Conservation (phyloP, 495 filamentous ascomycete genomes). For the Tuber borchii region DNA sequence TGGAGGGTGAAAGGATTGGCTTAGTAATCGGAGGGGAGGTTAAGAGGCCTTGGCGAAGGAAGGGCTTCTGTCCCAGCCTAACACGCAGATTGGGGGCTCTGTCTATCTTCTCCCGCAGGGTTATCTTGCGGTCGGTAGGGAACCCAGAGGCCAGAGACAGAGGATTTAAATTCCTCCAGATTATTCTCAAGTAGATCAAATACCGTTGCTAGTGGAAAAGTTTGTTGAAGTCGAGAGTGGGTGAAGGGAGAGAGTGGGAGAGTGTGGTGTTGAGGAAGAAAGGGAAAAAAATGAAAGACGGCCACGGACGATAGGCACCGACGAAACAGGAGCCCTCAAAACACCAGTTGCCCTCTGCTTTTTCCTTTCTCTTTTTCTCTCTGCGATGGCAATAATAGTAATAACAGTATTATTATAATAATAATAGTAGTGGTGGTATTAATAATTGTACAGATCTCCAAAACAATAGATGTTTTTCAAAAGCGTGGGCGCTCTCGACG, state of each 20-base stretch:
- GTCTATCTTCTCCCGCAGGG: background rate
- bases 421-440: too few relatives aligned
- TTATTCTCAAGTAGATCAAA: background rate
- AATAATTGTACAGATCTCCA: background rate
- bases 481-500: background rate
- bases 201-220: background rate
- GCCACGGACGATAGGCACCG: background rate
- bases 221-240: background rate
- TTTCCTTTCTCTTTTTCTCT: background rate
- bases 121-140: background rate
- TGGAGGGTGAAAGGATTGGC: constrained; percentile 35
- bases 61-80: background rate
- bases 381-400: background rate
- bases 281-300: background rate
- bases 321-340: background rate
- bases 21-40: background rate
- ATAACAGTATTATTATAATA: background rate
- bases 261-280: background rate
- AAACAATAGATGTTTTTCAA: background rate
- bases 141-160: background rate
- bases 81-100: background rate
- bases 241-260: background rate
- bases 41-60: background rate
- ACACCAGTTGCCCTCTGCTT: background rate
- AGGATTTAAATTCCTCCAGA: background rate